Percentiles rank a stretch among this genome's conserved stretches.
phyloP scores from a whole-genome alignment of 2,329 filamentous ascomycete species.

The Colletotrichum horii region DNA sequence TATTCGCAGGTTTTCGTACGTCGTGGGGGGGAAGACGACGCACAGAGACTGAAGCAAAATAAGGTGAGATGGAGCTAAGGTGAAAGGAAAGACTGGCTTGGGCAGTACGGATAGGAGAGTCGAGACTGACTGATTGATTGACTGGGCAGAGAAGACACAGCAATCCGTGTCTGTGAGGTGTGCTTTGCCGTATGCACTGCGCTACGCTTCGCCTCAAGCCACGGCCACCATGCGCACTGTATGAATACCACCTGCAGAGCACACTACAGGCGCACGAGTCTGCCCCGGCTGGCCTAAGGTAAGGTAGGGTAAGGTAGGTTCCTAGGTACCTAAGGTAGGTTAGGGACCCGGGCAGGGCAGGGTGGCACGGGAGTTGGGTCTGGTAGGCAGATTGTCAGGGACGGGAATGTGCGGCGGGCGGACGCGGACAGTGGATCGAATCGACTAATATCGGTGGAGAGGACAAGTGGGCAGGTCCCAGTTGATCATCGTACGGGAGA shows the following conservation, averaged over 20 bases:
- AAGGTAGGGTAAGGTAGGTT: no score
- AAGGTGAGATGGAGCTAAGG: not conserved
- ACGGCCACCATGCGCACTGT: conserved; percentile 4
- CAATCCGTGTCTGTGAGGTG: not conserved
- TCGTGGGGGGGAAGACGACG: not conserved
- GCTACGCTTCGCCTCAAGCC: not conserved
- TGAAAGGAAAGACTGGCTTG: not conserved
- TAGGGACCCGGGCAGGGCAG: not conserved
- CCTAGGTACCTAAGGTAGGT: not conserved
- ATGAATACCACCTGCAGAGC: not conserved
- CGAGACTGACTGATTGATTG: not conserved
- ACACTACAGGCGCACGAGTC: not conserved
- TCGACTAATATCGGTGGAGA: conserved; percentile 3
- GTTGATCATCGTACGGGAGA: conserved; percentile 7
- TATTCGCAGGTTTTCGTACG: not conserved
- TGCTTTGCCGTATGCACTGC: not conserved
- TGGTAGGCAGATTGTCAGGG: conserved; percentile 9
- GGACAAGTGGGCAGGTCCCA: conserved; percentile 14
- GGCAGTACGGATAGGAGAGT: not conserved
- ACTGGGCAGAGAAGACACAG: not conserved
- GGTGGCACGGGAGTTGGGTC: not conserved
- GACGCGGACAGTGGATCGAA: conserved; percentile 9
- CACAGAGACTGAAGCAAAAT: not conserved
- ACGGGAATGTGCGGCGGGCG: not conserved
- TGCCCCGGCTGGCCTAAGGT: not conserved